phyloP scores from a whole-genome alignment of 768 basidiomycete species.

The Podaxis rugospora region DNA sequence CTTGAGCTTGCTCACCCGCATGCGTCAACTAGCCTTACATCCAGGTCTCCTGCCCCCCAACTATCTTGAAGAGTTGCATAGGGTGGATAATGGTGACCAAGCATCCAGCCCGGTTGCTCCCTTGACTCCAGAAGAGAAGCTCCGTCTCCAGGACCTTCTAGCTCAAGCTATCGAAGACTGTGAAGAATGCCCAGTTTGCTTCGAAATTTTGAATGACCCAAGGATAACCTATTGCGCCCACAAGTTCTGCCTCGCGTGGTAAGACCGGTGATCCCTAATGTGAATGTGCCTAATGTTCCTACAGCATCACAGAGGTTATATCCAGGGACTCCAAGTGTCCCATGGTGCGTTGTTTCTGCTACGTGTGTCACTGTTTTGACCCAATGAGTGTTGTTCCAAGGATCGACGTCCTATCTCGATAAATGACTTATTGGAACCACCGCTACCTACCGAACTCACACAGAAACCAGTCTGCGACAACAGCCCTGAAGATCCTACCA shows the following conservation, averaged over 20 bases:
- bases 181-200: conserved; percentile 82
- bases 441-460: conserved; percentile 63
- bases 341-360: conserved; percentile 45
- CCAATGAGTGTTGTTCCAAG: conserved; percentile 28
- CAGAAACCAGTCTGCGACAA: conserved; percentile 45
- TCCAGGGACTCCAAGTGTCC: conserved; percentile 74
- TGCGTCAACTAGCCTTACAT: conserved; percentile 80
- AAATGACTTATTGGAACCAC: conserved; percentile 57
- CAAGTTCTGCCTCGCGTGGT: conserved; percentile 71
- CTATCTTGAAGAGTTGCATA: conserved; percentile 62
- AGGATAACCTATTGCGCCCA: conserved; percentile 75
- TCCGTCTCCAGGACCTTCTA: conserved; percentile 52
- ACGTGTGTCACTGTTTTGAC: not conserved
- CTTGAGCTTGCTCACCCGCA: conserved; percentile 78
- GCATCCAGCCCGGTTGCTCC: conserved; percentile 21
- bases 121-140: conserved; percentile 50
- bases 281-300: not conserved
- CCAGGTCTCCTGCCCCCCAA: conserved; percentile 68
- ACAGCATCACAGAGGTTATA: conserved; percentile 67
- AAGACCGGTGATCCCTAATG: conserved; percentile 11
- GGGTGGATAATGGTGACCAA: conserved; percentile 30
- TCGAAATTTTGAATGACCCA: conserved; percentile 53
- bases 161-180: conserved; percentile 71
- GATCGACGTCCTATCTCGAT: conserved; percentile 62
- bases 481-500: conserved; percentile 34